phyloP scores from a whole-genome alignment of 2,329 filamentous ascomycete species.

The Lanzia echinophila region DNA sequence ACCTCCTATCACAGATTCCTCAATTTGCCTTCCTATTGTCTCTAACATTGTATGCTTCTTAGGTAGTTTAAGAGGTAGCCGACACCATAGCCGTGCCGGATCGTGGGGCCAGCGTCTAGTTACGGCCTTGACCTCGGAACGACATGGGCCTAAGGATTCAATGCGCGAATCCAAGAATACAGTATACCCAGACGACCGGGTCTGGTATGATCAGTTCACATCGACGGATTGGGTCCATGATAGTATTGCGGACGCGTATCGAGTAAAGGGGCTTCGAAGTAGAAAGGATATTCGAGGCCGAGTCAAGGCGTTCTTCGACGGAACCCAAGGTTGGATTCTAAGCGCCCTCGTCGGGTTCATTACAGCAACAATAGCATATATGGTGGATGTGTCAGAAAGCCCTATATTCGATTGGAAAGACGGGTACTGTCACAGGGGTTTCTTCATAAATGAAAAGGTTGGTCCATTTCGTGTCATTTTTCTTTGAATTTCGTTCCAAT shows the following conservation, averaged over 20 bases:
- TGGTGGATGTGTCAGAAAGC: slow-evolving; percentile 80
- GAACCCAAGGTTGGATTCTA: slow-evolving; percentile 87
- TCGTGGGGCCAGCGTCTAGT: slow-evolving; percentile 57
- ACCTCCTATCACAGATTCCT: not conserved
- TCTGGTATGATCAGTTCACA: slow-evolving; percentile 98
- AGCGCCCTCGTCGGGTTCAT: slow-evolving; percentile 84
- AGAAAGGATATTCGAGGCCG: slow-evolving; percentile 82
- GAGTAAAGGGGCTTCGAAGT: slow-evolving; percentile 73
- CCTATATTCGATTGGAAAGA: slow-evolving; percentile 86
- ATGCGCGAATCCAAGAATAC: slow-evolving; percentile 59
- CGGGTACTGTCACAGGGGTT: slow-evolving; percentile 68
- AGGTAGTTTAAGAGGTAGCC: slow-evolving; percentile 27
- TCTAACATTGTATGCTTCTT: not conserved
- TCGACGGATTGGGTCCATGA: slow-evolving; percentile 98
- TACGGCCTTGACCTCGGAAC: slow-evolving; percentile 49
- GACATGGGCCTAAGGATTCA: slow-evolving; percentile 35
- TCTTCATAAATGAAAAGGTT: slow-evolving; percentile 68
- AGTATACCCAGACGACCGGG: slow-evolving; percentile 71
- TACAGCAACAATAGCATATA: slow-evolving; percentile 79
- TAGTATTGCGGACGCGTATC: slow-evolving; percentile 87
- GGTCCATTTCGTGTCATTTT: slow-evolving; percentile 12
- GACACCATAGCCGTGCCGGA: slow-evolving; percentile 44
- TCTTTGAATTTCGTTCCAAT: not conserved
- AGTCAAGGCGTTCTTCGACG: slow-evolving; percentile 69
- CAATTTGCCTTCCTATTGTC: not conserved